A percentile compares a stretch with the other conserved stretches of the same genome.
phyloP scores from a whole-genome alignment of 306 rosid species.

The Myrica gale region DNA sequence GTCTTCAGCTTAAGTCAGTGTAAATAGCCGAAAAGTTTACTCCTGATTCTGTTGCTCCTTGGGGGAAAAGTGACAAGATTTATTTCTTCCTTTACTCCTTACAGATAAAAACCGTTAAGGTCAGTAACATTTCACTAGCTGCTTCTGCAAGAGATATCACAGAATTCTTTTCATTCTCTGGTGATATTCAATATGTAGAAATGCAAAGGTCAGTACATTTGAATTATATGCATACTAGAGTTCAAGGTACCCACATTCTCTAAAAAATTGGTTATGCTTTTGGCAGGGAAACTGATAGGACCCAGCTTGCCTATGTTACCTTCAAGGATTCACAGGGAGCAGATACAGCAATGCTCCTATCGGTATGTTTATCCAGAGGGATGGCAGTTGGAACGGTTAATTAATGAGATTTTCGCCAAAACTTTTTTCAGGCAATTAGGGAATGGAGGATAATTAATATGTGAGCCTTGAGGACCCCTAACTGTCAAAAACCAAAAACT shows the following conservation, averaged over 20 bases:
- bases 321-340: slow-evolving; percentile 79
- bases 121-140: slow-evolving; percentile 64
- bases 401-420: background rate
- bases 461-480: background rate
- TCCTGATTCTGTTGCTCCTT: slow-evolving; percentile 4
- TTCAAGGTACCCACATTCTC: slow-evolving; percentile 20
- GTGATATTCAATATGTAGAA: slow-evolving; percentile 69
- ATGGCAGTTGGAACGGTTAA: background rate
- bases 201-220: slow-evolving; percentile 59
- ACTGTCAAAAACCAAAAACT: background rate
- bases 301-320: slow-evolving; percentile 78
- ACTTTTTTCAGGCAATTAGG: background rate
- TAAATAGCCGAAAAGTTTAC: background rate
- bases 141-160: slow-evolving; percentile 53
- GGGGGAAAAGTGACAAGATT: background rate
- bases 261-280: slow-evolving; percentile 13
- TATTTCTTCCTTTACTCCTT: slow-evolving; percentile 24
- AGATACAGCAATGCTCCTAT: slow-evolving; percentile 71
- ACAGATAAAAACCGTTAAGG: slow-evolving; percentile 69
- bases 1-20: slow-evolving; percentile 5
- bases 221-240: slow-evolving; percentile 9
- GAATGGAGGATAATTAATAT: background rate
- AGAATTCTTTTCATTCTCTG: slow-evolving; percentile 90
- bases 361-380: slow-evolving; percentile 60
- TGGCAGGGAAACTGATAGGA: slow-evolving; percentile 63